Base-by-base conservation (phyloP, 1,284 basidiomycete species). In the Leucoagaricus sp. region DNA sequence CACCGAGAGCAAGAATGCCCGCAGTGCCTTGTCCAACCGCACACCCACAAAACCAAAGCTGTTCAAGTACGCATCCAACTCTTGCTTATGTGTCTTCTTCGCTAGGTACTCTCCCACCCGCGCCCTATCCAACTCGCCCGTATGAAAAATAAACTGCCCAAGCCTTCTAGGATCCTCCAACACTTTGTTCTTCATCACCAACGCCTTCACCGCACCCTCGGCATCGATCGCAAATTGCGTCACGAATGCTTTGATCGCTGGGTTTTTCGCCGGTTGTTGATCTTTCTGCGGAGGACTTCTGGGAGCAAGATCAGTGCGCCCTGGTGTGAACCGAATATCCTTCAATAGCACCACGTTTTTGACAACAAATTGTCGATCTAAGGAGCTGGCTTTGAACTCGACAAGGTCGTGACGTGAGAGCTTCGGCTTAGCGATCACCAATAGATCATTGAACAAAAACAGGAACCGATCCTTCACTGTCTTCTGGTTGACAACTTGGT, bases 391-490 rank as follows among this genome's bases (percentile, higher is more conserved):
- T 60, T 80, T 76, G 36, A 85, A 74, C 33, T 75, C 74, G 61
- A 88, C 87, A 61, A 84, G 77, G 61, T 88, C 77, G 54, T 57
- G 49, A n/a, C 42, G 49, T 13, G 55, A 57, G 13, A 81, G 70
- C 61, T 89, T 76, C 12, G 89, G 85, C 67, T 93, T 89, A 45
- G 89, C 84, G 60, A 99, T 86, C 68, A 99, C 84, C 44, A 99
- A 81, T 47, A 98, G 82, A 69, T 99, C 97, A 68, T 80, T 93
- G 80, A 99, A 99, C 21, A 99, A 79, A 75, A 98, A 96, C 12
- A 99, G 80, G 76, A 94, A 96, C 8, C 96, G 88, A 68, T 98
- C 95, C 71, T 99, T 98, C 72, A 97, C 91, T 1, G 92, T 96
- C 65, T 95, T 92, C 33, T 87, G 81, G 72, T 95, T 95, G 65